Percentiles rank a stretch among this genome's conserved stretches.
Evolutionary conservation across 495 filamentous ascomycete genomes (phyloP).

Genomic region (Eremomyces bilateralis): DNA sequence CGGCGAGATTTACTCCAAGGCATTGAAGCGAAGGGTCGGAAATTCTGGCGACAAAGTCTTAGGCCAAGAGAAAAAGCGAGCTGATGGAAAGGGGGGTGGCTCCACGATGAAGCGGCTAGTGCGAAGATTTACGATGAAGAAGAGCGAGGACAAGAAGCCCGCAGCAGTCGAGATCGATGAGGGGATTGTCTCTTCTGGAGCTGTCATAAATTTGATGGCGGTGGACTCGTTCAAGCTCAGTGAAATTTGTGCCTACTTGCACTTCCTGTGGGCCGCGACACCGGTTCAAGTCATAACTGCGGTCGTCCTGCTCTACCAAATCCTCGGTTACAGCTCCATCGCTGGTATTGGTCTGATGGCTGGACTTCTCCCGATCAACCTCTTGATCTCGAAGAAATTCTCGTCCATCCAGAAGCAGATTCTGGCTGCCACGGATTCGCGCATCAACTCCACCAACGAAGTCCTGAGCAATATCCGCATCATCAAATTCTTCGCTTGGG

Average conservation of each 20-base stretch:
- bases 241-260: conserved; percentile 76
- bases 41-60: conserved; percentile 48
- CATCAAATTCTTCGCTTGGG: conserved; percentile 99
- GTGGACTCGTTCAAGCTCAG: conserved; percentile 98
- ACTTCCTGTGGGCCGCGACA: conserved; percentile 71
- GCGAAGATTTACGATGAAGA: conserved; percentile 32
- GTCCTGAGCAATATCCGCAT: conserved; percentile 94
- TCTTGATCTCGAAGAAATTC: conserved; percentile 67
- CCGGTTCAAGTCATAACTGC: conserved; percentile 66
- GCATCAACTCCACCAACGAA: conserved; percentile 93
- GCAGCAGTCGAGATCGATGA: conserved; percentile 29
- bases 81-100: conserved; percentile 9
- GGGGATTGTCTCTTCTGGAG: conserved; percentile 65
- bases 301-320: conserved; percentile 55
- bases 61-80: conserved; percentile 25
- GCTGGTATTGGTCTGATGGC: conserved; percentile 88
- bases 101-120: conserved; percentile 23
- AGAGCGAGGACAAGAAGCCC: conserved; percentile 35
- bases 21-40: conserved; percentile 75
- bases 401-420: conserved; percentile 69
- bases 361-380: conserved; percentile 70
- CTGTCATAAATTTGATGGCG: conserved; percentile 97
- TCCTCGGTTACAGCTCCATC: conserved; percentile 83
- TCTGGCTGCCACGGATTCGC: conserved; percentile 82
- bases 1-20: conserved; percentile 94